phyloP scores from a whole-genome alignment of 1,284 basidiomycete genomes.

The Austroboletus niveus region DNA sequence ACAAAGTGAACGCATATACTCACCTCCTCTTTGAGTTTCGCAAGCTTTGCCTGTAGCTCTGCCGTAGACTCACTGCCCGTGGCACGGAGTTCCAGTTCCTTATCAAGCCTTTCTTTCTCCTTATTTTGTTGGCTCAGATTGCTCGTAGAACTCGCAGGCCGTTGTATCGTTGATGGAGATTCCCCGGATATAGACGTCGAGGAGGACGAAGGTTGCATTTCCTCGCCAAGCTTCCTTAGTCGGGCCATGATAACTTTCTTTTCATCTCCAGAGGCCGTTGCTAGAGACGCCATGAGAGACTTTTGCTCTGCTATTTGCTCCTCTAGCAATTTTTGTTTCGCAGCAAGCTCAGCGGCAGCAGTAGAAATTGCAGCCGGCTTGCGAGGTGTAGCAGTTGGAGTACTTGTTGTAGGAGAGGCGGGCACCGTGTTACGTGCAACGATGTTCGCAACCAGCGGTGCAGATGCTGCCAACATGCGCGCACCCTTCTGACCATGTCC shows the following conservation, averaged over 20 bases:
- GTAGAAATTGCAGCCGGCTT: slow-evolving; percentile 34
- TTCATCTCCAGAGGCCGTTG: slow-evolving; percentile 63
- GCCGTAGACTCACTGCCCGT: slow-evolving; percentile 59
- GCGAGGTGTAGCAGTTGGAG: slow-evolving; percentile 24
- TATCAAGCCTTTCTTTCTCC: slow-evolving; percentile 67
- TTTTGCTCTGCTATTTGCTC: slow-evolving; percentile 90
- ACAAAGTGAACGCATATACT: slow-evolving; percentile 17
- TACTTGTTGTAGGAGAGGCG: slow-evolving; percentile 15
- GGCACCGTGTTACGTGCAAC: slow-evolving; percentile 23
- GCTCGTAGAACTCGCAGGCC: slow-evolving; percentile 24
- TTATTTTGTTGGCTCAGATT: slow-evolving; percentile 18
- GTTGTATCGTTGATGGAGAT: slow-evolving; percentile 16
- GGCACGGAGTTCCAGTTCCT: slow-evolving; percentile 69
- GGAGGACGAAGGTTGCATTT: slow-evolving; percentile 58
- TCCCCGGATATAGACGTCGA: slow-evolving; percentile 32
- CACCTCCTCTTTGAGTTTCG: slow-evolving; percentile 82
- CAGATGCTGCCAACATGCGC: slow-evolving; percentile 76
- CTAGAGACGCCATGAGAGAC: slow-evolving; percentile 72
- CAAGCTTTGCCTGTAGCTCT: slow-evolving; percentile 76
- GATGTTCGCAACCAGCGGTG: slow-evolving; percentile 66
- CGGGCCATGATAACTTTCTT: slow-evolving; percentile 81
- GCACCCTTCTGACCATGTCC: slow-evolving; percentile 79
- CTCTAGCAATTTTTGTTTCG: slow-evolving; percentile 76
- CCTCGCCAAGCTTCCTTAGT: slow-evolving; percentile 76
- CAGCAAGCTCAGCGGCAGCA: slow-evolving; percentile 52